Base-by-base conservation (phyloP, 441 rosid genomes). In the Erodium trifolium region DNA sequence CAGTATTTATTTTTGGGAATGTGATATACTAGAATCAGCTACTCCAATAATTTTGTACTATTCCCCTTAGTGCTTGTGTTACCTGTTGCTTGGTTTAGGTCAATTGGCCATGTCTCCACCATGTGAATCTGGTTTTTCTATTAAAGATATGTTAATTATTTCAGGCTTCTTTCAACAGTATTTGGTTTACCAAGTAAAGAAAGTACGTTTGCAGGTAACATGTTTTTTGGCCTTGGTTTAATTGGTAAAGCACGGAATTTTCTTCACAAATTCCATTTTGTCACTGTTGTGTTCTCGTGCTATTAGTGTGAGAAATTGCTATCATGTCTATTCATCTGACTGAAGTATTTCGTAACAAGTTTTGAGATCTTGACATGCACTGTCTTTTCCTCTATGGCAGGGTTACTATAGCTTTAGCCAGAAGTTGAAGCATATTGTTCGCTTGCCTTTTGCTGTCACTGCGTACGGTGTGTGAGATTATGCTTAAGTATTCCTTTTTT, bases 341-440 rank as follows among this genome's bases (percentile, higher is more conserved):
- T 16, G 11, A 71, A 55, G 55, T 53, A 16, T 69, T 53, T 69
- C 12, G 18, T 41, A 19, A 17, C 23, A 18, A 9, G n/a, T 59
- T 31, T 71, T 37, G 71, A 73, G 65, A 67, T 45, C 16, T 34
- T 77, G 45, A 67, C 67, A 55, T 78, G 67, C 23, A 51, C 14
- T 65, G 75, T 66, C 68, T 11, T 75, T 75, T 73, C 81, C 71
- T 47, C 66, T 62, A 70, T 68, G 68, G 78, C 74, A 93, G 93
- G 97, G 97, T 65, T 93, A 93, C 76, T 93, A 91, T 80, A 91
- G 95, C 84, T 93, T 91, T 86, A 93, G 98, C 81, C 95, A 91
- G 86, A 93, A 93, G 82, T 78, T 93, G 83, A 91, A 93, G 94
- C 91, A 93, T 78, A 77, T 93, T 76, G 97, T 91, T 73, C 95